phyloP scores from a whole-genome alignment of 1,139 yeast genomes.

The Blastobotrys persicus region DNA sequence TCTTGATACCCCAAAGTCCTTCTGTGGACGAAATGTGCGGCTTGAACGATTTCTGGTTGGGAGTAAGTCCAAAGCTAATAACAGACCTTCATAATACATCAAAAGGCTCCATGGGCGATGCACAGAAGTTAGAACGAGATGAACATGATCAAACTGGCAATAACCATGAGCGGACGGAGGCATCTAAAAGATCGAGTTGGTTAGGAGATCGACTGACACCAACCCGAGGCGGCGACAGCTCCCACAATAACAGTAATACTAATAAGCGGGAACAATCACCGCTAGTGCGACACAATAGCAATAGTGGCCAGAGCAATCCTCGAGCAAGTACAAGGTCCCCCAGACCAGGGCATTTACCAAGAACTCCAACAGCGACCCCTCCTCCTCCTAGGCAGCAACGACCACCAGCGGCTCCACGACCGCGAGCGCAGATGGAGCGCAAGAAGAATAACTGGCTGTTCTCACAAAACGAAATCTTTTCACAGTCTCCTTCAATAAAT shows the following conservation, averaged over 20 bases:
- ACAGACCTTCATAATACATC: too few relatives aligned
- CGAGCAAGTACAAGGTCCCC: neutral
- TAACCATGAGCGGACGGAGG: neutral
- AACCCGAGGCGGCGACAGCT: too few relatives aligned
- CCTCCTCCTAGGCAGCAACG: neutral
- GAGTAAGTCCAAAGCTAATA: too few relatives aligned
- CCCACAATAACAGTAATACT: neutral
- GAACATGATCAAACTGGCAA: neutral
- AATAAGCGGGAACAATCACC: neutral
- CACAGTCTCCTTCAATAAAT: slow-evolving; percentile 4
- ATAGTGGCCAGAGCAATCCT: neutral
- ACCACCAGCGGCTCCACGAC: neutral
- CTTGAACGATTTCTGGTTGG: too few relatives aligned
- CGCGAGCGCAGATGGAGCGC: slow-evolving; percentile 4
- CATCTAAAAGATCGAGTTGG: neutral
- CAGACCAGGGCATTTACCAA: neutral
- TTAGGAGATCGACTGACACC: neutral
- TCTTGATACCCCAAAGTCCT: too few relatives aligned
- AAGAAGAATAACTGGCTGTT: slow-evolving; percentile 18
- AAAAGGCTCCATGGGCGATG: neutral
- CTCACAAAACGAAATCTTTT: slow-evolving; percentile 12
- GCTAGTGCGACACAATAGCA: neutral
- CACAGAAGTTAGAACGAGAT: neutral
- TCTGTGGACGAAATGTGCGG: too few relatives aligned
- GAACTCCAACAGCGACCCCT: neutral